A percentile compares a stretch with the other conserved stretches of the same genome.
These are phyloP conservation scores for Rachicladosporium sp. DNA, from an alignment of 2,329 filamentous ascomycete genomes.

Conservation along the genomic window DNA sequence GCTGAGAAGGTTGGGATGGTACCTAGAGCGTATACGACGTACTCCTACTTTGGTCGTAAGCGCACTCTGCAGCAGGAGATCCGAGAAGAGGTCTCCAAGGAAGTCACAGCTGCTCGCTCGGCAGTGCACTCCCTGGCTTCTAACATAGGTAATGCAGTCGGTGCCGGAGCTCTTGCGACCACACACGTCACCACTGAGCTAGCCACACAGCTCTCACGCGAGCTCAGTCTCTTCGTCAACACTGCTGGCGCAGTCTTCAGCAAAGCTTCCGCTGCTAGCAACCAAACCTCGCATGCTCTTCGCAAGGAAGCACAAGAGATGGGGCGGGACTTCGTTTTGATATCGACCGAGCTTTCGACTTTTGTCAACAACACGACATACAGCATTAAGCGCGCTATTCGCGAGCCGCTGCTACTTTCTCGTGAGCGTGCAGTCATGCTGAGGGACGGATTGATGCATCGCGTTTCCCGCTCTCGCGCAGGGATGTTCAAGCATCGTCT, in stretches of 20 bases:
- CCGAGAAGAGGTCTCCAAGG: conserved; percentile 16
- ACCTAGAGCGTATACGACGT: conserved; percentile 8
- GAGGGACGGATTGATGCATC: no score
- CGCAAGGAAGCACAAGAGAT: conserved; percentile 1
- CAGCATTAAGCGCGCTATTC: no score
- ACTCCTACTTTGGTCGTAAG: conserved; percentile 15
- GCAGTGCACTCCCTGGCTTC: conserved; percentile 12
- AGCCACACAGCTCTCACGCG: conserved; percentile 13
- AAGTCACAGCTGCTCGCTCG: conserved; percentile 14
- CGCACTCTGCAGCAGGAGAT: conserved; percentile 11
- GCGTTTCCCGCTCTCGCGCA: no score
- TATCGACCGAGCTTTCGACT: no score
- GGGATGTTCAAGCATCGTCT: no score
- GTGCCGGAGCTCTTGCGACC: conserved; percentile 15
- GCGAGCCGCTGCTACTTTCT: no score
- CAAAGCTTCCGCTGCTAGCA: conserved; percentile 3
- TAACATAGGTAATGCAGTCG: conserved; percentile 12
- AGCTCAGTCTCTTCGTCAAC: conserved; percentile 14
- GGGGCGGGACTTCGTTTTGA: no score
- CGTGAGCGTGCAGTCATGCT: no score
- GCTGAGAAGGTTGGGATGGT: no score
- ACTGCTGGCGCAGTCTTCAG: conserved; percentile 9
- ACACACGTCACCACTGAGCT: conserved; percentile 18
- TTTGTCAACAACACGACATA: no score
- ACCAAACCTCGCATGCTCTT: conserved; percentile 1